Evolutionary conservation across 495 filamentous ascomycete genomes (phyloP).

Genomic region (Aspergillus conjunctus): DNA sequence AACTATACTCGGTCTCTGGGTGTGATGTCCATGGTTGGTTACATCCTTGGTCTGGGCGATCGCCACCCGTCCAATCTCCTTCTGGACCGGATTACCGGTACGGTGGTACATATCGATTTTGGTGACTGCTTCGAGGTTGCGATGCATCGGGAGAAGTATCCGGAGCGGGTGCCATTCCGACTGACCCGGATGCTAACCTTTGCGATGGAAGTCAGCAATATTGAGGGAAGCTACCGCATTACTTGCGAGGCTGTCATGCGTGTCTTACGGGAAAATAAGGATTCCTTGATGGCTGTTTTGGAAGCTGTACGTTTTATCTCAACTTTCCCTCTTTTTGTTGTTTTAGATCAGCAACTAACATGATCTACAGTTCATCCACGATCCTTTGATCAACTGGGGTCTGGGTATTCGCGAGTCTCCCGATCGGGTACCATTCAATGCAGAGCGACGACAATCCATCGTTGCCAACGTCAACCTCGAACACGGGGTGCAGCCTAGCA

Average conservation of each 20-base stretch:
- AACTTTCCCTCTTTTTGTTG: background rate
- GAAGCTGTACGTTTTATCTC: slow-evolving; percentile 75
- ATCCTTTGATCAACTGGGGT: slow-evolving; percentile 96
- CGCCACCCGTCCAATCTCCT: slow-evolving; percentile 97
- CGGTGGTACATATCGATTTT: slow-evolving; percentile 97
- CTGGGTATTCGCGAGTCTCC: slow-evolving; percentile 84
- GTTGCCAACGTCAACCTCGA: slow-evolving; percentile 63
- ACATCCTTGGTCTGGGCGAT: slow-evolving; percentile 95
- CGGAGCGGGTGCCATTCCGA: slow-evolving; percentile 95
- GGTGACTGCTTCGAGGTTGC: slow-evolving; percentile 99
- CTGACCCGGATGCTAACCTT: slow-evolving; percentile 98
- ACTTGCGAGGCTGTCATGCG: slow-evolving; percentile 99
- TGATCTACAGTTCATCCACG: slow-evolving; percentile 83
- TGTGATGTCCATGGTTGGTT: slow-evolving; percentile 99
- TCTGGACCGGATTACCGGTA: slow-evolving; percentile 92
- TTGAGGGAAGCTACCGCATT: slow-evolving; percentile 95
- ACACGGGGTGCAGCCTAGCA: slow-evolving; percentile 49
- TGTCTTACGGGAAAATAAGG: slow-evolving; percentile 93
- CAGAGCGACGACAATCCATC: slow-evolving; percentile 77
- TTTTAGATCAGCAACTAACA: slow-evolving; percentile 21
- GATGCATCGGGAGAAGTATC: slow-evolving; percentile 99
- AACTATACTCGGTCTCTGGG: slow-evolving; percentile 97
- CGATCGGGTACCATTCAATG: slow-evolving; percentile 74
- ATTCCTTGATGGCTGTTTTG: slow-evolving; percentile 95
- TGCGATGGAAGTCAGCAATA: slow-evolving; percentile 99